phyloP scores from a whole-genome alignment of 495 filamentous ascomycete genomes.

The Xylaria curta region DNA sequence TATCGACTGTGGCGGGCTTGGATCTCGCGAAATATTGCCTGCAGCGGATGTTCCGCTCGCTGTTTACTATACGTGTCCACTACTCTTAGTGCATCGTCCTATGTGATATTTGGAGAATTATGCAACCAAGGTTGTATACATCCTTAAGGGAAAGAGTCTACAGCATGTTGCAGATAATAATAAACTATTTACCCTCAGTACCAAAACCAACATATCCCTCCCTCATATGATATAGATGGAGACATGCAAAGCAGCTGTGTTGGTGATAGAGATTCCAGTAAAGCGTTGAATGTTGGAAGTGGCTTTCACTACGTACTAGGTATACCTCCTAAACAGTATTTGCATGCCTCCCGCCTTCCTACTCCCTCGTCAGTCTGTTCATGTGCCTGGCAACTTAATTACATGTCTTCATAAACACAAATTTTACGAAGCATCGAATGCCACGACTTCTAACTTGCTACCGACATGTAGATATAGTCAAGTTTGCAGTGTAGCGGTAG shows the following conservation, averaged over 20 bases:
- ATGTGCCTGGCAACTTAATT: not conserved
- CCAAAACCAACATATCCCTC: not conserved
- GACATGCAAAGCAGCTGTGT: not conserved
- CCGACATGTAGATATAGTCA: not conserved
- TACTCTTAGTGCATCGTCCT: not conserved
- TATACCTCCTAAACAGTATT: not conserved
- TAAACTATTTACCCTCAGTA: not conserved
- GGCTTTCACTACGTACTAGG: not conserved
- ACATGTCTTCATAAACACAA: not conserved
- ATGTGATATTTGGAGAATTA: conserved; percentile 4
- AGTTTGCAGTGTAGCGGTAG: not conserved
- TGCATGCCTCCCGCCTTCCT: not conserved
- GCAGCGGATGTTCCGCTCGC: conserved; percentile 13
- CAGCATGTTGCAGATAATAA: not conserved
- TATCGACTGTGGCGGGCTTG: not conserved
- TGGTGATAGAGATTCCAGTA: not conserved
- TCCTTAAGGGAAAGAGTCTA: not conserved
- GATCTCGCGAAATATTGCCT: conserved; percentile 14
- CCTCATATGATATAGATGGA: not conserved
- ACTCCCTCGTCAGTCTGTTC: not conserved
- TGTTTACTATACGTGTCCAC: not conserved
- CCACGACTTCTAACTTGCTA: not conserved
- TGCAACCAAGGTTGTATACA: not conserved
- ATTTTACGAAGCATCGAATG: not conserved
- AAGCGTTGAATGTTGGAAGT: not conserved